A percentile compares a stretch with the other conserved stretches of the same genome.
Conservation (phyloP, 129 eudicot genomes). For the Cynara cardunculus region DNA sequence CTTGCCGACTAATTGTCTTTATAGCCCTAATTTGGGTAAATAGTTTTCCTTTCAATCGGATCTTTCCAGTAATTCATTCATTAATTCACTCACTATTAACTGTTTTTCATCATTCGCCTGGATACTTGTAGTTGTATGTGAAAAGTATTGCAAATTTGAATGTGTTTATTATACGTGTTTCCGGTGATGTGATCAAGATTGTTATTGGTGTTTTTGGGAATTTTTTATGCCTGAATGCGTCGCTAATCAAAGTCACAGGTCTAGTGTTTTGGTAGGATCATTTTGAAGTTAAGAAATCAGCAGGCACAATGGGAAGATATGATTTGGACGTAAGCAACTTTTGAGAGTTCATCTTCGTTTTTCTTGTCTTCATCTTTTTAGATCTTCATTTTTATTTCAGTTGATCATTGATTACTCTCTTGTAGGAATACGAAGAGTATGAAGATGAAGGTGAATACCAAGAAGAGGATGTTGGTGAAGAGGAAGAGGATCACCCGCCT, state of each 20-base stretch:
- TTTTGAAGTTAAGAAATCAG: constrained; percentile 17
- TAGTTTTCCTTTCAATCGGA: neutral
- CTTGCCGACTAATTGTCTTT: neutral
- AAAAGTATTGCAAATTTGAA: neutral
- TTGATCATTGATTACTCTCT: neutral
- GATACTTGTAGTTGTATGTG: neutral
- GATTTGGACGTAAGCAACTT: constrained; percentile 54
- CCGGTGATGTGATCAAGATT: neutral
- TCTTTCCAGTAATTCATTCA: neutral
- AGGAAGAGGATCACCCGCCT: constrained; percentile 53
- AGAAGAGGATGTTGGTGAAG: constrained; percentile 48
- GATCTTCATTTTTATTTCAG: neutral
- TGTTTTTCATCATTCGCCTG: neutral
- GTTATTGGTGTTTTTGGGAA: neutral
- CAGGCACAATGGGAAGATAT: constrained; percentile 48
- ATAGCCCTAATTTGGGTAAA: neutral
- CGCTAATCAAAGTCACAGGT: neutral
- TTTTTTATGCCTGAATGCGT: neutral
- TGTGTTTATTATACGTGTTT: neutral
- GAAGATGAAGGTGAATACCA: constrained; percentile 51
- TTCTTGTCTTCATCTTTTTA: neutral
- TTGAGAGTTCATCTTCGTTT: neutral
- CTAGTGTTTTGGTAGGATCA: neutral
- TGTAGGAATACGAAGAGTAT: constrained; percentile 66
- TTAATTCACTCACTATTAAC: neutral